Percentiles rank a stretch among this genome's conserved stretches.
These are phyloP conservation scores for Salix arbutifolia DNA, from an alignment of 345 rosid species.

Conservation along the genomic window DNA sequence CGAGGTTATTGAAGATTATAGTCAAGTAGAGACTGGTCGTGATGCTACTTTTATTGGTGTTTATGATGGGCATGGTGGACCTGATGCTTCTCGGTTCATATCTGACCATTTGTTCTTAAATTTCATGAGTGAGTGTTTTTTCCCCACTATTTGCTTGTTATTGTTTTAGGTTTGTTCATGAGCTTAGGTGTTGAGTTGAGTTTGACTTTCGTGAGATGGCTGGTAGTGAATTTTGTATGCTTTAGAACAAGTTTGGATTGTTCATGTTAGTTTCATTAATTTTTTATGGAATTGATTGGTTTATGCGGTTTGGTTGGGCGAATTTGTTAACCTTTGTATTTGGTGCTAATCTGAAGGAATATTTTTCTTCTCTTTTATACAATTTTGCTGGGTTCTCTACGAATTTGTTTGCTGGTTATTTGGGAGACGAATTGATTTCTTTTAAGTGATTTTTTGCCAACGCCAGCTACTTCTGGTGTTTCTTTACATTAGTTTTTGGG, in stretches of 20 bases:
- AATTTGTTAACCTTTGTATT: neutral
- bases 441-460: neutral
- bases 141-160: neutral
- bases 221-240: neutral
- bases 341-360: neutral
- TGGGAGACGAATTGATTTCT: neutral
- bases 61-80: conserved; percentile 96
- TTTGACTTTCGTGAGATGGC: neutral
- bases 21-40: conserved; percentile 73
- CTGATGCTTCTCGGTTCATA: conserved; percentile 79
- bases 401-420: neutral
- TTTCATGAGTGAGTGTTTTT: conserved; percentile 55
- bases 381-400: neutral
- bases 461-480: neutral
- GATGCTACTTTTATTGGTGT: conserved; percentile 77
- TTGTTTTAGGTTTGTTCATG: neutral
- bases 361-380: neutral
- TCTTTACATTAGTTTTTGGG: neutral
- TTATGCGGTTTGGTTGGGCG: neutral
- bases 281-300: neutral
- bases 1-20: conserved; percentile 77
- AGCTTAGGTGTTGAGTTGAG: neutral
- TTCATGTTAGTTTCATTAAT: neutral
- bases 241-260: neutral
- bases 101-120: conserved; percentile 72